These are phyloP conservation scores for Suillus weaverae DNA, from an alignment of 768 basidiomycete species.

Conservation along the genomic window DNA sequence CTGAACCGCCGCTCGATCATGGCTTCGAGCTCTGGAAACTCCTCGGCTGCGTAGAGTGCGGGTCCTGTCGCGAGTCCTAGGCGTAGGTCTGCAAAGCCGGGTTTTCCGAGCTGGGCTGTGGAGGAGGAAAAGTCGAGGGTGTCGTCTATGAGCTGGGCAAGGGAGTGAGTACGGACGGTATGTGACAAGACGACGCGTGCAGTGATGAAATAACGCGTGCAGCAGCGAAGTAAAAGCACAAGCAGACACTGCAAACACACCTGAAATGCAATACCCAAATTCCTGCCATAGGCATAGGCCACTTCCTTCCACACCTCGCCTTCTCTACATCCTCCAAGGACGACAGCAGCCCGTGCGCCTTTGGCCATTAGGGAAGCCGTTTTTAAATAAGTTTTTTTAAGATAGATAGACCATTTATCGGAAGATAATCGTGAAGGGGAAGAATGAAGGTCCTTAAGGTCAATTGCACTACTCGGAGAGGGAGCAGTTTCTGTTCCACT, in stretches of 20 bases:
- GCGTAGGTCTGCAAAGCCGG: constrained; percentile 74
- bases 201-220: not conserved
- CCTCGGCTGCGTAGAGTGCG: constrained; percentile 82
- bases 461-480: constrained; percentile 14
- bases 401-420: constrained; percentile 73
- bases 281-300: constrained; percentile 88
- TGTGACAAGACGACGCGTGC: too few species aligned
- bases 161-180: not conserved
- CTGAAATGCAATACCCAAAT: constrained; percentile 95
- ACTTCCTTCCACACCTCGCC: constrained; percentile 86
- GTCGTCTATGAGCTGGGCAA: constrained; percentile 85
- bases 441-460: constrained; percentile 44
- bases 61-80: constrained; percentile 87
- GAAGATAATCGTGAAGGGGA: constrained; percentile 35
- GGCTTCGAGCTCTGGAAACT: constrained; percentile 72
- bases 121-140: constrained; percentile 89
- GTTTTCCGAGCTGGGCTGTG: constrained; percentile 78
- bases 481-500: constrained; percentile 9
- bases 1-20: constrained; percentile 81
- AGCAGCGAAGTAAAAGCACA: not conserved
- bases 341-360: constrained; percentile 76
- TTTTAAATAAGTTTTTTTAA: constrained; percentile 92
- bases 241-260: constrained; percentile 39
- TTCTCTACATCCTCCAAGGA: constrained; percentile 79
- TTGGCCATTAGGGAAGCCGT: constrained; percentile 92